Evolutionary conservation across 2,329 filamentous ascomycete species (phyloP).

Genomic region (Hypoxylon sp.): DNA sequence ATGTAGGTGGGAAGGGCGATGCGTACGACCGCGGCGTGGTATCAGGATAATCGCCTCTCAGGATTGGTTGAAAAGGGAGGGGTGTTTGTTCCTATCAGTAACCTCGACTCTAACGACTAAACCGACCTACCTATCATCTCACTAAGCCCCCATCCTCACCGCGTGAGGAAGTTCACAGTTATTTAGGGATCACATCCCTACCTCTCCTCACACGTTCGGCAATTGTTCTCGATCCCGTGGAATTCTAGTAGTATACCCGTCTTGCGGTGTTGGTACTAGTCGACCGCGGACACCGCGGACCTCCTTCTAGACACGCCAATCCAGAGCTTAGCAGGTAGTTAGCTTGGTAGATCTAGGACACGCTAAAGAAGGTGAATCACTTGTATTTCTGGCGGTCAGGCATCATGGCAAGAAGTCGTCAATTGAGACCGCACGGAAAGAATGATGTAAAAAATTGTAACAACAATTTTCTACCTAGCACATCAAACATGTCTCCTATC

Average conservation of each 20-base stretch:
- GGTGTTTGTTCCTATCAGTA: slow-evolving; percentile 34
- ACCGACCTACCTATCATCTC: slow-evolving; percentile 43
- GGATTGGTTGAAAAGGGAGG: slow-evolving; percentile 39
- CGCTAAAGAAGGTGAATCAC: slow-evolving; percentile 14
- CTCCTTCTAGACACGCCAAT: background rate
- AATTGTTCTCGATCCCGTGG: slow-evolving; percentile 24
- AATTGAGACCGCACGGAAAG: slow-evolving; percentile 2
- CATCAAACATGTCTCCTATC: slow-evolving; percentile 14
- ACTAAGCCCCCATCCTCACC: slow-evolving; percentile 41
- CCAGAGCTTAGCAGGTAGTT: slow-evolving; percentile 15
- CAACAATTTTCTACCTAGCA: background rate
- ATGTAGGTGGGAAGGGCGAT: slow-evolving; percentile 33
- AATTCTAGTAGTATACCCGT: slow-evolving; percentile 11
- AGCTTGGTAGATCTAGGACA: background rate
- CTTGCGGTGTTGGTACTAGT: slow-evolving; percentile 17
- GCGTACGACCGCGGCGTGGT: slow-evolving; percentile 38
- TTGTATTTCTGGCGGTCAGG: slow-evolving; percentile 41
- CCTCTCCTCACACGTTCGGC: slow-evolving; percentile 32
- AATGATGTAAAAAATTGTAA: slow-evolving; percentile 23
- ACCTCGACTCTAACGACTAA: slow-evolving; percentile 25
- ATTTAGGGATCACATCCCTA: slow-evolving; percentile 27
- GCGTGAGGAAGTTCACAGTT: slow-evolving; percentile 27
- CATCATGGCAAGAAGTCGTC: slow-evolving; percentile 3
- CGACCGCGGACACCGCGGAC: slow-evolving; percentile 26
- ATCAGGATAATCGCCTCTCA: slow-evolving; percentile 24